Conservation (phyloP, 768 basidiomycete genomes). For the Neoboletus brunneissimus region DNA sequence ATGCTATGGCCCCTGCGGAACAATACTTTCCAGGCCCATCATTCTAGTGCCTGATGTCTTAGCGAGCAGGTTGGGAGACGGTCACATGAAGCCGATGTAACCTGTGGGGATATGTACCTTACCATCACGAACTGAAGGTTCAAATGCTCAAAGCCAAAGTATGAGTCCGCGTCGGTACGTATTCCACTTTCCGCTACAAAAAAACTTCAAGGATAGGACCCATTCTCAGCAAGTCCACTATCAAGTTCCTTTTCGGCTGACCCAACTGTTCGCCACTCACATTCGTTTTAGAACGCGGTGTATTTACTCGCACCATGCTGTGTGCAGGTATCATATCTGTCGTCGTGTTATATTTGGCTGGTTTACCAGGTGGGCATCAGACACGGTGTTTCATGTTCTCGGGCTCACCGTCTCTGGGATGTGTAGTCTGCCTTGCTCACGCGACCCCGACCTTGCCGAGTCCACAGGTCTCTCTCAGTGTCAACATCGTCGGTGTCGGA, state of each 20-base stretch:
- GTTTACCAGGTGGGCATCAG: background rate
- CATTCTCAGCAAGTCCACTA: background rate
- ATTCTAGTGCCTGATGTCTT: background rate
- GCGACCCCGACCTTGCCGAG: constrained; percentile 44
- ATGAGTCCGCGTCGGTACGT: background rate
- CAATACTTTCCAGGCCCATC: no score
- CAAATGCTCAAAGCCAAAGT: background rate
- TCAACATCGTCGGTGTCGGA: constrained; percentile 41
- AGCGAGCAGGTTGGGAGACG: background rate
- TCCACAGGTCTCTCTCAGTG: constrained; percentile 37
- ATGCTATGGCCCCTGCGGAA: background rate
- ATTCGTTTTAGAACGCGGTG: background rate
- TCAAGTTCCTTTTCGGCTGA: background rate
- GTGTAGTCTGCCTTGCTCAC: constrained; percentile 11
- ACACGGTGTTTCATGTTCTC: background rate
- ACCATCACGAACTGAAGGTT: background rate
- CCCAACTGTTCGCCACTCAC: background rate
- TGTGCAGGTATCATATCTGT: background rate
- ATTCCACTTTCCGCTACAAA: background rate
- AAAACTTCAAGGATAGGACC: background rate
- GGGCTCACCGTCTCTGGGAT: background rate
- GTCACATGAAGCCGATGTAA: background rate
- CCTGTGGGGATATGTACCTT: background rate
- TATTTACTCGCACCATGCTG: background rate
- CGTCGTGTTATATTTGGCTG: constrained; percentile 7